Evolutionary conservation across 225 moss, liverwort and hornwort species (phyloP), one percentile per base, ranked within the genome.

Genomic region (Bryoerythrophyllum caledonicum): DNA sequence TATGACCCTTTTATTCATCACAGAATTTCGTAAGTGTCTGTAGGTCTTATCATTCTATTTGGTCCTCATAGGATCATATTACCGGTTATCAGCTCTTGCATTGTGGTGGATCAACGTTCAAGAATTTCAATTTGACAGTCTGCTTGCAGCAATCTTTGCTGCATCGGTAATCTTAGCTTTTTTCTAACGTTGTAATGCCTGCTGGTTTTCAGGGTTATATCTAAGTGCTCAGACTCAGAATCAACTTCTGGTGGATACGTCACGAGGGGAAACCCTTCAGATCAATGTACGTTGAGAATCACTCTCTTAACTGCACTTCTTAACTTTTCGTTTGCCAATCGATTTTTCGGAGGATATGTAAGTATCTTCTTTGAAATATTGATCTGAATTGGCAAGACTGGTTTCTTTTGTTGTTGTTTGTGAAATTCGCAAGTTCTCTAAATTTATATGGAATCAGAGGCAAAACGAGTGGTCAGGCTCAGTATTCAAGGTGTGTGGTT

Each of bases 211-310:
- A 95, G 95, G 89, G 67, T 84, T 94, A 46, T 97, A 91, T 82
- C 65, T 97, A 63, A 87, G 87, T 75, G 84, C 94, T 63, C 87
- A 84, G 78, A 92, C 88, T 63, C 87, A 84, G 82, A 94, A 92
- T 78, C 91, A 97, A 80, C 86, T 97, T 48, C 71, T 94, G 78
- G 96, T 97, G 63, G 96, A 97, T 78, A 97, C 96, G 10, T 90
- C 93, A 27, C 88, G 96, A 80, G 96, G 96, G 72, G 96, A 97
- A 76, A 97, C 94, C 21, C 87, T 97, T 68, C 92, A 91, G 70
- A 97, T 97, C 59, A 92, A 97, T 80, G 95, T 95, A 76, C 40
- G 92, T 71, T 53, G 35, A 64, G 34, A 48, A 32, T 70, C 59
- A 17, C 16, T 58, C 21, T n/a, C 73, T 23, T 13, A 69, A n/a